Percentiles rank a stretch among this genome's conserved stretches.
Evolutionary conservation across 306 rosid species (phyloP).

Genomic region (Lagenaria siceraria): DNA sequence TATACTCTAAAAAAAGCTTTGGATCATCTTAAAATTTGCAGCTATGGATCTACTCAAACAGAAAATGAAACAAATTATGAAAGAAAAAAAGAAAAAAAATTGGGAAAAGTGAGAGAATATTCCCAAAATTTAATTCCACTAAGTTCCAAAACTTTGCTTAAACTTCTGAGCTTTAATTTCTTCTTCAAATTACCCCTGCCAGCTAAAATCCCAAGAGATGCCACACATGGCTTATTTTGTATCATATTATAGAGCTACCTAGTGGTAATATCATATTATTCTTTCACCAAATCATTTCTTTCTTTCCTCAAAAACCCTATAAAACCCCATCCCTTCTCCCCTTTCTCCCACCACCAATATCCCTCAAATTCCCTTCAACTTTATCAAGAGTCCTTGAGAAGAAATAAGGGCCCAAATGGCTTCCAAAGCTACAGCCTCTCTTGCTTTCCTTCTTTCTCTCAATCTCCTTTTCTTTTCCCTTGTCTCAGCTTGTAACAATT

Average conservation of each 20-base stretch:
- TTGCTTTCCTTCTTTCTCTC: not conserved
- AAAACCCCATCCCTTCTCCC: not conserved
- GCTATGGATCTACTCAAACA: not conserved
- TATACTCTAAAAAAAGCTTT: no score
- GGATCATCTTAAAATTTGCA: not conserved
- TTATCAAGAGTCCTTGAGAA: no score
- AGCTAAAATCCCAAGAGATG: slow-evolving; percentile 26
- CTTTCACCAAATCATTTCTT: not conserved
- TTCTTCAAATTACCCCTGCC: slow-evolving; percentile 19
- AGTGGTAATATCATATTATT: not conserved
- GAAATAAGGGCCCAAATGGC: no score
- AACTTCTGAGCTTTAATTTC: not conserved
- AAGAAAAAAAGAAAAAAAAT: not conserved
- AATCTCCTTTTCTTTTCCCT: not conserved
- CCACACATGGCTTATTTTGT: slow-evolving; percentile 18
- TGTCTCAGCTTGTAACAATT: not conserved
- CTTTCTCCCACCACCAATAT: not conserved
- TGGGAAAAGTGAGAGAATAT: not conserved
- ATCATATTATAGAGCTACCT: not conserved
- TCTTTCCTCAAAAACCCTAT: not conserved
- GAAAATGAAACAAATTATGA: not conserved
- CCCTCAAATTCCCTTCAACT: not conserved
- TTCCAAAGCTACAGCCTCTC: not conserved
- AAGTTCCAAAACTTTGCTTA: slow-evolving; percentile 20
- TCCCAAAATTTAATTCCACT: not conserved